These are phyloP conservation scores for Saksenaea vasiformis DNA, from an alignment of 371 early-diverging fungal genomes.

Conservation along the genomic window DNA sequence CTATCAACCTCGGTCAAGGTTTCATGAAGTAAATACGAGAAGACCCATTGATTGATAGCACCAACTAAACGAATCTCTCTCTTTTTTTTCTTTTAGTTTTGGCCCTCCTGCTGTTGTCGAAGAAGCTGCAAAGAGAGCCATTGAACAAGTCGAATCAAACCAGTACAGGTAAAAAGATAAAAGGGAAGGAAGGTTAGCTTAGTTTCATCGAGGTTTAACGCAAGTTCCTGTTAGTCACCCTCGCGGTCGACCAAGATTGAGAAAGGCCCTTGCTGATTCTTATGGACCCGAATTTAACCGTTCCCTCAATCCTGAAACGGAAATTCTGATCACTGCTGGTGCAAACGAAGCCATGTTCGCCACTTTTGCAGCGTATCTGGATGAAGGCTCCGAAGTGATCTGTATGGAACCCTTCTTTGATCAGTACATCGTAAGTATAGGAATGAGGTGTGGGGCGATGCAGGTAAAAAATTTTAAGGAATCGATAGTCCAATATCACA, in stretches of 20 bases:
- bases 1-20: conserved; percentile 95
- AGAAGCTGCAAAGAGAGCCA: conserved; percentile 76
- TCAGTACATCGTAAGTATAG: conserved; percentile 77
- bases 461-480: background rate
- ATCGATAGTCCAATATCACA: conserved; percentile 71
- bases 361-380: conserved; percentile 75
- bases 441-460: background rate
- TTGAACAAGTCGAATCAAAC: conserved; percentile 65
- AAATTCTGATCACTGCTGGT: conserved; percentile 90
- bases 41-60: background rate
- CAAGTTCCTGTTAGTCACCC: conserved; percentile 62
- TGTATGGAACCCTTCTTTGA: conserved; percentile 95
- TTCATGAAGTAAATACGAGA: conserved; percentile 68
- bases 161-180: conserved; percentile 81
- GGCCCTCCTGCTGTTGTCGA: conserved; percentile 86
- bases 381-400: conserved; percentile 87
- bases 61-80: too few relatives aligned
- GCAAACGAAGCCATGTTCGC: conserved; percentile 92
- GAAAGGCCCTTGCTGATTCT: conserved; percentile 76
- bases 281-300: conserved; percentile 73
- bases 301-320: conserved; percentile 73
- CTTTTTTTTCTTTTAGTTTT: conserved; percentile 75
- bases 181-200: too few relatives aligned
- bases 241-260: conserved; percentile 79
- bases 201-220: background rate